phyloP scores from a whole-genome alignment of 2,329 filamentous ascomycete species.

The Colletotrichum costaricense region DNA sequence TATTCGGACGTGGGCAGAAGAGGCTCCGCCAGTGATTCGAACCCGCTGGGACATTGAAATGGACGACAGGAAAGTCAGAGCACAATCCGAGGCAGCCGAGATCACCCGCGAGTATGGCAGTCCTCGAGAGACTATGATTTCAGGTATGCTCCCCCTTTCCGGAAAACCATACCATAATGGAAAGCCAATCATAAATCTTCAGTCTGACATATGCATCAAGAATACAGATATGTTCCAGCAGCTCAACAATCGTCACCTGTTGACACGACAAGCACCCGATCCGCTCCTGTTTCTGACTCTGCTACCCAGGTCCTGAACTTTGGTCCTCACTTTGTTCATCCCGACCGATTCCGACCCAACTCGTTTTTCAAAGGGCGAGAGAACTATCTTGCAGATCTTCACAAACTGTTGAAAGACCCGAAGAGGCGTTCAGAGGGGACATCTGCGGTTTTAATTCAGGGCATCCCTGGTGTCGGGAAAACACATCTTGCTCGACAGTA shows the following conservation, averaged over 20 bases:
- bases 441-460: conserved; percentile 72
- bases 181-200: background rate
- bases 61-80: conserved; percentile 59
- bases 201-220: background rate
- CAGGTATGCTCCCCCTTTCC: background rate
- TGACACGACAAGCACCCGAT: background rate
- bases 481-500: conserved; percentile 77
- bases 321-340: conserved; percentile 53
- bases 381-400: conserved; percentile 66
- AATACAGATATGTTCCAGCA: background rate
- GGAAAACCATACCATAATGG: too few species aligned
- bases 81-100: conserved; percentile 58
- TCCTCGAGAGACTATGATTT: conserved; percentile 37
- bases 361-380: conserved; percentile 71
- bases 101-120: conserved; percentile 42
- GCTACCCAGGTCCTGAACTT: background rate
- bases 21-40: conserved; percentile 64
- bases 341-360: conserved; percentile 71
- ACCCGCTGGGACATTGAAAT: conserved; percentile 71
- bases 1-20: conserved; percentile 62
- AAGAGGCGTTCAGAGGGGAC: conserved; percentile 67
- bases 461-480: conserved; percentile 75
- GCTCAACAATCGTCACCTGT: background rate
- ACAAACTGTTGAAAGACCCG: conserved; percentile 68
- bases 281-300: background rate